phyloP scores from a whole-genome alignment of 2,329 filamentous ascomycete species.

The Cladosporium sp. region DNA sequence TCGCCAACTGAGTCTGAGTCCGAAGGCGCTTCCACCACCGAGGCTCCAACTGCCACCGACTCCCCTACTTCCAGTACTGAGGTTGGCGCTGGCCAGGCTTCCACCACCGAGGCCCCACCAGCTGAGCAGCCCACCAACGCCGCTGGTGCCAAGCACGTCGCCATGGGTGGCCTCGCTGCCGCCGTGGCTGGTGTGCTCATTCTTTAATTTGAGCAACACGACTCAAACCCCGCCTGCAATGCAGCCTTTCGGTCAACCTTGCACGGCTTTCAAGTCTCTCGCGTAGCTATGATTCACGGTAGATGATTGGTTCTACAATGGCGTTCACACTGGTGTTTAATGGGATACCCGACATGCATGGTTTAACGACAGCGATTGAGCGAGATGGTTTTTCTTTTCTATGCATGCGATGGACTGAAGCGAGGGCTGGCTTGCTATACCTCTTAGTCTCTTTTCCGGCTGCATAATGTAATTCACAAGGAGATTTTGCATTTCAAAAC shows the following conservation, averaged over 20 bases:
- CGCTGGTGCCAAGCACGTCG: constrained; percentile 16
- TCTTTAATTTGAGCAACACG: constrained; percentile 15
- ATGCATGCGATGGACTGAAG: constrained; percentile 9
- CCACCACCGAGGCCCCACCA: constrained; percentile 19
- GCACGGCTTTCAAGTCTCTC: neutral
- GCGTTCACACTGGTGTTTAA: constrained; percentile 9
- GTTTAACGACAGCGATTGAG: constrained; percentile 11
- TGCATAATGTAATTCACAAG: constrained; percentile 11
- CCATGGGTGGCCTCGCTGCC: constrained; percentile 19
- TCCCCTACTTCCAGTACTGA: constrained; percentile 14
- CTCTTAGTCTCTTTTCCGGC: constrained; percentile 7
- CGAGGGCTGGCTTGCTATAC: constrained; percentile 9
- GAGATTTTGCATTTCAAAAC: neutral
- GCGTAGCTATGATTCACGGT: neutral
- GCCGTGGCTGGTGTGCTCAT: constrained; percentile 20
- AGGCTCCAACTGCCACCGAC: constrained; percentile 5
- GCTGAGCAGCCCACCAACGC: constrained; percentile 16
- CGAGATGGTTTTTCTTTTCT: constrained; percentile 3
- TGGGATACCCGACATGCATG: constrained; percentile 12
- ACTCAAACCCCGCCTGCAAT: neutral
- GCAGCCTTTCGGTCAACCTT: neutral
- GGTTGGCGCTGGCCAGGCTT: constrained; percentile 11
- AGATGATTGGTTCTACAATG: constrained; percentile 1
- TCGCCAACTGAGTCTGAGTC: constrained; percentile 5
- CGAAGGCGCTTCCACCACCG: constrained; percentile 3